Conservation (phyloP, 176 grass and related monocot species). For the Eleusine indica region DNA sequence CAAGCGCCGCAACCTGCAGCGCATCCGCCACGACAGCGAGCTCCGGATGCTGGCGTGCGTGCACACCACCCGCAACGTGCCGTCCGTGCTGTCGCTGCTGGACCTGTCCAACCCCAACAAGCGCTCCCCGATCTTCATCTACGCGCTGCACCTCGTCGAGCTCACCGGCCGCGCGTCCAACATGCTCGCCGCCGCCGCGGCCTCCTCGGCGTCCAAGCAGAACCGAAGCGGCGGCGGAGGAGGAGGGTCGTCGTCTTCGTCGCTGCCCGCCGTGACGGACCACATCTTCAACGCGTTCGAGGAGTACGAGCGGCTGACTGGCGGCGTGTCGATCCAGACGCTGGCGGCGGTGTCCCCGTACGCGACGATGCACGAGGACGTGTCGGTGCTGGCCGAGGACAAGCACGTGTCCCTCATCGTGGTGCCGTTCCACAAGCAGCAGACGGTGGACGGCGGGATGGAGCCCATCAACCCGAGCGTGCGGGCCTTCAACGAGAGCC, state of each 20-base stretch:
- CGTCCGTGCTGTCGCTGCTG: conserved; percentile 76
- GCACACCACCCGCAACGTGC: conserved; percentile 81
- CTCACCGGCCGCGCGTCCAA: conserved; percentile 82
- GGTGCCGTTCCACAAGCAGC: conserved; percentile 94
- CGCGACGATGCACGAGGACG: conserved; percentile 80
- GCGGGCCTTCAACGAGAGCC: conserved; percentile 62
- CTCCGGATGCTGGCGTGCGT: conserved; percentile 85
- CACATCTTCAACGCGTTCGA: conserved; percentile 85
- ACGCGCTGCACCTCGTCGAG: conserved; percentile 92
- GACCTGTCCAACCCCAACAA: conserved; percentile 70
- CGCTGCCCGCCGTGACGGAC: conserved; percentile 33
- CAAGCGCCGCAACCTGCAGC: conserved; percentile 86
- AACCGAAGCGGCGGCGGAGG: background rate
- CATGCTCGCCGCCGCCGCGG: conserved; percentile 68
- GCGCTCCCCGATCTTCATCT: conserved; percentile 86
- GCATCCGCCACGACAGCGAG: conserved; percentile 73
- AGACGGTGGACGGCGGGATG: conserved; percentile 80
- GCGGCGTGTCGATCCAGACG: conserved; percentile 77
- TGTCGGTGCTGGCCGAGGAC: conserved; percentile 69
- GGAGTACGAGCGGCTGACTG: conserved; percentile 56
- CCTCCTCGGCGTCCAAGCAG: conserved; percentile 29
- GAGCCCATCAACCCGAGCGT: conserved; percentile 62
- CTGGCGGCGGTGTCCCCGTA: conserved; percentile 76
- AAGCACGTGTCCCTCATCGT: conserved; percentile 79
- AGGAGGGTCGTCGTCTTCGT: background rate